A percentile compares a stretch with the other conserved stretches of the same genome.
Conservation (phyloP, 257 asterid genomes). For the Solanum megistacrolobum region DNA sequence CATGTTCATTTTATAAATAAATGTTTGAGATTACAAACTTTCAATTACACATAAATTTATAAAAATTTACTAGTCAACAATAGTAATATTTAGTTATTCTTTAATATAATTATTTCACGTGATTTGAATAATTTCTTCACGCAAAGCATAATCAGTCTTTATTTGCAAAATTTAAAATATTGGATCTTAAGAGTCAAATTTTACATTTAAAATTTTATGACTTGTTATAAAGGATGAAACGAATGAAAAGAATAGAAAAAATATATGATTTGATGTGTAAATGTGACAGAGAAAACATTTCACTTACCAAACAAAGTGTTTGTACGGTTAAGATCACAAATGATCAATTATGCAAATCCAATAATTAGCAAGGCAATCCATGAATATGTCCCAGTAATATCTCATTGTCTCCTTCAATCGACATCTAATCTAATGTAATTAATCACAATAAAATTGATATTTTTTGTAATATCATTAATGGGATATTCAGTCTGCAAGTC, state of each 20-base stretch:
- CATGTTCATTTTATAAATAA: too few relatives aligned
- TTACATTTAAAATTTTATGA: too few relatives aligned
- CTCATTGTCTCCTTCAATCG: background rate
- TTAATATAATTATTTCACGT: too few relatives aligned
- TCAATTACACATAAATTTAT: too few relatives aligned
- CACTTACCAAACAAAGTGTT: background rate
- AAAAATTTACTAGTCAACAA: too few relatives aligned
- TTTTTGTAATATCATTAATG: background rate
- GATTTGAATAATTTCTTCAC: too few relatives aligned
- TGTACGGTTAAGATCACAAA: background rate
- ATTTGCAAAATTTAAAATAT: too few relatives aligned
- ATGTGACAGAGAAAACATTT: background rate
- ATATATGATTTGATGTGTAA: background rate
- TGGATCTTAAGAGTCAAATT: too few relatives aligned
- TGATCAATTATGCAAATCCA: background rate
- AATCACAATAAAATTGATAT: background rate
- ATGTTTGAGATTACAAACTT: too few relatives aligned
- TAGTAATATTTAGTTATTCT: too few relatives aligned
- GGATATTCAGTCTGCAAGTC: background rate
- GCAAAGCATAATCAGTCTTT: too few relatives aligned
- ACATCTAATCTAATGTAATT: background rate
- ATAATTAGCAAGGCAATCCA: background rate
- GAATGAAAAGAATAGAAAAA: background rate
- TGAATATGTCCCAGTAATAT: constrained; percentile 1
- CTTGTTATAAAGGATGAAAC: too few relatives aligned